Conservation (phyloP, 176 grass and related monocot genomes). For the Oryza glumipatula region DNA sequence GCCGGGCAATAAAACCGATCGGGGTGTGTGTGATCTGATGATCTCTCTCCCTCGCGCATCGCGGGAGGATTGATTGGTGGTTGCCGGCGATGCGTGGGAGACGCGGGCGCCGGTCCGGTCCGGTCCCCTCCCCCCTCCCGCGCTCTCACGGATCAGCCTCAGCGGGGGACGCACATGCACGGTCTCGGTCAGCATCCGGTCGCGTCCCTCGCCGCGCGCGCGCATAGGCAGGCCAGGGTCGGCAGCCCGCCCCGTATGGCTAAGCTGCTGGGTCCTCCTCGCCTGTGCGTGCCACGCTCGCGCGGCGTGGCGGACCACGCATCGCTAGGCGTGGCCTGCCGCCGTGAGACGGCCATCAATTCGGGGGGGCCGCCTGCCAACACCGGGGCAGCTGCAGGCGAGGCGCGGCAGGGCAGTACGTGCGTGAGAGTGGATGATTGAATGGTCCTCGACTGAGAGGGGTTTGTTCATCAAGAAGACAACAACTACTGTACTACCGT, state of each 20-base stretch:
- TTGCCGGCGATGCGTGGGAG: background rate
- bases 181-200: background rate
- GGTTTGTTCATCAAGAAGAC: background rate
- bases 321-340: background rate
- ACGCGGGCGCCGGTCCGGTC: slow-evolving; percentile 10
- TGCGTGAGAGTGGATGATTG: background rate
- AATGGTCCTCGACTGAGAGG: background rate
- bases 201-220: no score
- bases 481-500: background rate
- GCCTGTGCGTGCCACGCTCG: no score
- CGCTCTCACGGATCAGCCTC: background rate
- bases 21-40: background rate
- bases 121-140: background rate
- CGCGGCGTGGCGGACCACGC: background rate
- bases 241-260: no score
- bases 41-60: background rate
- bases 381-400: no score
- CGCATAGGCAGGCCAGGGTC: no score
- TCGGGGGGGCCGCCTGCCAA: background rate
- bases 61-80: background rate
- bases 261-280: no score
- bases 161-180: background rate
- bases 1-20: background rate
- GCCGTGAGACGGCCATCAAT: slow-evolving; percentile 14
- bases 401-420: background rate